These are phyloP conservation scores for Cercospora brassicicola DNA, from an alignment of 2,329 filamentous ascomycete species.

Conservation along the genomic window DNA sequence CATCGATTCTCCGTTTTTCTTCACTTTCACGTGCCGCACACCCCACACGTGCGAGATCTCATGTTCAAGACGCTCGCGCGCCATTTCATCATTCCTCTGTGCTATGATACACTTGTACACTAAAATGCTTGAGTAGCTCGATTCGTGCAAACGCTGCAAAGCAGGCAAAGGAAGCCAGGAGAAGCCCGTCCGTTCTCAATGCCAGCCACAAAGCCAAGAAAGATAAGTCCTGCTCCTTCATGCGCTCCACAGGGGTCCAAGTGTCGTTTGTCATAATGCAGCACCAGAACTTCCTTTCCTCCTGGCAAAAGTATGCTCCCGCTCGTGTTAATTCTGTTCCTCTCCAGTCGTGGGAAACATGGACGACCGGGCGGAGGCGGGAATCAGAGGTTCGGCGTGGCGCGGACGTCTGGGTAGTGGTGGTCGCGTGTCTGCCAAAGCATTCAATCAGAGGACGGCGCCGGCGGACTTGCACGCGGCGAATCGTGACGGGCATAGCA, in stretches of 20 bases:
- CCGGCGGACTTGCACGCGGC: background rate
- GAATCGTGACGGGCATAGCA: background rate
- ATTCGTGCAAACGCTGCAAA: background rate
- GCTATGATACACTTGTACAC: constrained; percentile 14
- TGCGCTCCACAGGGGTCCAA: background rate
- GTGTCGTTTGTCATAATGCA: background rate
- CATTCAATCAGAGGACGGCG: background rate
- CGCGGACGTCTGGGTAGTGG: background rate
- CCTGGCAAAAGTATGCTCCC: background rate
- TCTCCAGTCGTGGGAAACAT: background rate
- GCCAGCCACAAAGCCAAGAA: background rate
- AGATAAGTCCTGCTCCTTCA: background rate
- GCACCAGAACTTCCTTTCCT: background rate
- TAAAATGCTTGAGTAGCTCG: constrained; percentile 1
- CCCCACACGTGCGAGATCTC: background rate
- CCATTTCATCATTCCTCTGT: constrained; percentile 13
- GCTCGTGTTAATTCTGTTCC: background rate
- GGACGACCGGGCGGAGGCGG: background rate
- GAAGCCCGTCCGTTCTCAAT: background rate
- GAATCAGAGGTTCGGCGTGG: background rate
- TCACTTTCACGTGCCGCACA: too few species aligned
- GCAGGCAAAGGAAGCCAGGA: background rate
- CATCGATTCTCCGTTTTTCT: too few species aligned
- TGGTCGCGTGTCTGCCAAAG: background rate
- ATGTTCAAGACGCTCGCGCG: constrained; percentile 5